phyloP scores from a whole-genome alignment of 148 eudicot species.

The Drosera capensis region DNA sequence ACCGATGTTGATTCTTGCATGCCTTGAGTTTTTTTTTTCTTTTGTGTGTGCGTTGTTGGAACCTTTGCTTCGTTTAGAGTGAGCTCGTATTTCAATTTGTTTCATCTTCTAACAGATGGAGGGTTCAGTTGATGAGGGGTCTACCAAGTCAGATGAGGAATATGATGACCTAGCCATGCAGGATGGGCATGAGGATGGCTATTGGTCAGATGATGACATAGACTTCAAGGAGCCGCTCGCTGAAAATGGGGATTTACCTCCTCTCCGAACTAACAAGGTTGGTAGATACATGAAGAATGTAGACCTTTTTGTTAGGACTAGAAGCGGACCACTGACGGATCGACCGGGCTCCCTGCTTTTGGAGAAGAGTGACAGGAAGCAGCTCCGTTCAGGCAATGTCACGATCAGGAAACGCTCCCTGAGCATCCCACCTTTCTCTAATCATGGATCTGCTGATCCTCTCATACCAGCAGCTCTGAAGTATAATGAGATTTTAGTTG shows the following conservation, averaged over 20 bases:
- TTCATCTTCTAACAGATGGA: constrained; percentile 32
- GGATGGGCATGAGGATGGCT: constrained; percentile 47
- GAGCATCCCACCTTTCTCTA: constrained; percentile 47
- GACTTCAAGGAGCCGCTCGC: constrained; percentile 12
- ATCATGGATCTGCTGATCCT: constrained; percentile 17
- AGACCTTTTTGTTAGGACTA: constrained; percentile 34
- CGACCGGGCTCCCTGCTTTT: constrained; percentile 6
- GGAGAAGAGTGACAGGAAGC: constrained; percentile 29
- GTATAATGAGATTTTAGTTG: no score
- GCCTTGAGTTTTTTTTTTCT: background rate
- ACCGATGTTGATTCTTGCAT: no score
- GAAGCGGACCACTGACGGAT: constrained; percentile 31
- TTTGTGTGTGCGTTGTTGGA: background rate
- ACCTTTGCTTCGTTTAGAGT: background rate
- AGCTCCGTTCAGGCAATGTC: constrained; percentile 10
- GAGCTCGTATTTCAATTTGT: background rate
- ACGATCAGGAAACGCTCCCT: constrained; percentile 47
- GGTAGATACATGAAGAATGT: constrained; percentile 27
- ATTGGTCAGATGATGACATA: constrained; percentile 33
- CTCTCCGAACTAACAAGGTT: constrained; percentile 10
- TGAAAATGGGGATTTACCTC: constrained; percentile 11
- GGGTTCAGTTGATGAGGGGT: constrained; percentile 91
- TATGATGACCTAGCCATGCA: constrained; percentile 82
- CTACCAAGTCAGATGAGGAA: constrained; percentile 82
- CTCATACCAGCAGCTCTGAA: constrained; percentile 8